Evolutionary conservation across 2,329 filamentous ascomycete genomes (phyloP).

Genomic region (Cladosporium sp.): DNA sequence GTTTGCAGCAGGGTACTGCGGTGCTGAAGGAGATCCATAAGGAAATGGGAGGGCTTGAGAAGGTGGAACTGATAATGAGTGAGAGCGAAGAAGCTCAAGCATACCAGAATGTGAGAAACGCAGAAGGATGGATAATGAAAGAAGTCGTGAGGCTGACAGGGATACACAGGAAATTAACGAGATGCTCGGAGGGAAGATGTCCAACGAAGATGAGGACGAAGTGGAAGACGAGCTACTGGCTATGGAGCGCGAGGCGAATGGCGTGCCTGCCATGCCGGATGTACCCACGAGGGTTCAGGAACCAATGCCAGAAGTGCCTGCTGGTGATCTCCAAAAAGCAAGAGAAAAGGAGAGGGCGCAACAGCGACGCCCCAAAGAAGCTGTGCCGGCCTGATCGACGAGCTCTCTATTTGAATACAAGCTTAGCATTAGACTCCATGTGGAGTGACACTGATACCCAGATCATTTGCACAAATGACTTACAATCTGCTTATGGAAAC

Average conservation of each 20-base stretch:
- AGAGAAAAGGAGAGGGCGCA: slow-evolving; percentile 9
- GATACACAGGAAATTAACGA: slow-evolving; percentile 75
- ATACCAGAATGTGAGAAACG: slow-evolving; percentile 69
- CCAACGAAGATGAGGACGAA: slow-evolving; percentile 93
- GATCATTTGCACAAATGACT: neutral
- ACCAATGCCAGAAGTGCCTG: slow-evolving; percentile 29
- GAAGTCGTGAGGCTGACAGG: too few species aligned
- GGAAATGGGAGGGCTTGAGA: slow-evolving; percentile 93
- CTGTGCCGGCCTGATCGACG: slow-evolving; percentile 1
- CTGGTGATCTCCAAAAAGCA: slow-evolving; percentile 3
- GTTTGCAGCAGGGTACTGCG: slow-evolving; percentile 82
- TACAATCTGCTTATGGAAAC: too few species aligned
- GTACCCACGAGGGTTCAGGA: slow-evolving; percentile 28
- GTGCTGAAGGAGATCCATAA: slow-evolving; percentile 87
- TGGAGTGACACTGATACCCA: neutral
- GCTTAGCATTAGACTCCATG: neutral
- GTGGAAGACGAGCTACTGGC: slow-evolving; percentile 91
- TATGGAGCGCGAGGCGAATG: slow-evolving; percentile 61
- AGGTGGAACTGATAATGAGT: slow-evolving; percentile 91
- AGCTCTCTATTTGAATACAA: neutral
- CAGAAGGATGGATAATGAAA: slow-evolving; percentile 9
- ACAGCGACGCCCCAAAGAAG: slow-evolving; percentile 3
- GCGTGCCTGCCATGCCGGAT: slow-evolving; percentile 35
- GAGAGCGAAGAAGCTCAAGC: slow-evolving; percentile 85
- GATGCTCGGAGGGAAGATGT: slow-evolving; percentile 81